Evolutionary conservation across 495 filamentous ascomycete genomes (phyloP), one percentile per base, ranked within the genome.

Genomic region (Pyronema domesticum): DNA sequence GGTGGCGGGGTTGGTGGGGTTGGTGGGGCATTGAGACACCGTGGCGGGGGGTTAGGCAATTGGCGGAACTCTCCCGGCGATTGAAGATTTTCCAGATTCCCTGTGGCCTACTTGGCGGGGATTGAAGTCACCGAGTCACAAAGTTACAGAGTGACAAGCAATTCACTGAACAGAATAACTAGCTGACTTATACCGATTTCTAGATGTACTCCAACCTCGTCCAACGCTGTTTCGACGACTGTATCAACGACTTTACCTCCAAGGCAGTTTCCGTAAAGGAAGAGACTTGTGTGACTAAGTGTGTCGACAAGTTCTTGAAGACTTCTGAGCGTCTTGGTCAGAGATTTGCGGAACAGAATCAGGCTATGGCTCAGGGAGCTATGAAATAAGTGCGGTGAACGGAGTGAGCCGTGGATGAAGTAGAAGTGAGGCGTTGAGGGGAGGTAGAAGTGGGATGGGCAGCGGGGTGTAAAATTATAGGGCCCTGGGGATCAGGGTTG

Each of bases 191-290:
- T 18, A n/a, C 3, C 17, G 2, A 1, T 23, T 10, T 54, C 46
- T 63, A 98, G 91, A 86, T 94, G 80, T 96, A 95, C 74, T 89
- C 86, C 67, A 86, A 83, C 71, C 81, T 99, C 56, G 88, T 96
- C 56, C 84, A 93, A 67, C 74, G 82, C 67, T 98, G 91, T 77
- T 98, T 98, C 75, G 82, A 86, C 66, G 81, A 91, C 72, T 99
- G 91, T 72, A 79, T 96, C 69, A 89, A 86, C 68, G 89, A 95
- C 74, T 99, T 99, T 78, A 94, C 87, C 65, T 91, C 85, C 74
- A 95, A 95, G 73, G 85, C 86, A 6, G 78, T 99, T 35, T 79
- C 81, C 53, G 72, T 77, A 57, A 81, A 85, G 60, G 91, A 99
- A 70, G 83, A 88, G 65, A 77, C 82, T 61, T 96, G 93, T 70